A percentile compares a stretch with the other conserved stretches of the same genome.
Evolutionary conservation across 106 monocot species (phyloP).

Genomic region (Alisma plantagoaquatica): DNA sequence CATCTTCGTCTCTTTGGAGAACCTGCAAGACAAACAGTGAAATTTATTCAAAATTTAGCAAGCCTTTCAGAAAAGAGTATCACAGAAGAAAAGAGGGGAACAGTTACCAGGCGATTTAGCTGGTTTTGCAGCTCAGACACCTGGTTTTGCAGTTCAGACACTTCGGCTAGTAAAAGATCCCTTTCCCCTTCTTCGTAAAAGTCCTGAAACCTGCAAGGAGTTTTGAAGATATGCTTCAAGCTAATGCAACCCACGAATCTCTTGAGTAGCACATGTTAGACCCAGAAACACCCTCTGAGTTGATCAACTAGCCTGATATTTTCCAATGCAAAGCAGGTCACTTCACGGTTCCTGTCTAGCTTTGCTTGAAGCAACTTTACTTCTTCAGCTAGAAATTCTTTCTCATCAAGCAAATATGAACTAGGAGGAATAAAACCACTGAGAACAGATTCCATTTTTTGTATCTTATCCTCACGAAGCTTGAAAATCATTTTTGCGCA

Average conservation of each 20-base stretch:
- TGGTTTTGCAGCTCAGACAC: too few species aligned
- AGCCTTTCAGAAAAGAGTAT: too few species aligned
- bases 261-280: too few species aligned
- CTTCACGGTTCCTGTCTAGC: slow-evolving; percentile 75
- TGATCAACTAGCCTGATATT: slow-evolving; percentile 77
- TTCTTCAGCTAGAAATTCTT: slow-evolving; percentile 36
- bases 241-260: too few species aligned
- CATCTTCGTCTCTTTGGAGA: slow-evolving; percentile 85
- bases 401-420: slow-evolving; percentile 51
- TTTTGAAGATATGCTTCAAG: too few species aligned
- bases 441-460: slow-evolving; percentile 52
- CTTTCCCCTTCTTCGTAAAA: slow-evolving; percentile 87
- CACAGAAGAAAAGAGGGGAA: too few species aligned
- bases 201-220: slow-evolving; percentile 60
- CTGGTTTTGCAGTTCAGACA: slow-evolving; percentile 66
- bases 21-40: too few species aligned
- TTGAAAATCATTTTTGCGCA: slow-evolving; percentile 77
- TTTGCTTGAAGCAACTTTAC: slow-evolving; percentile 37
- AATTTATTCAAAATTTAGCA: too few species aligned
- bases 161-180: slow-evolving; percentile 51
- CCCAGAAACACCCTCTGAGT: slow-evolving; percentile 69
- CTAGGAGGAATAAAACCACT: slow-evolving; percentile 32
- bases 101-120: too few species aligned
- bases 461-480: slow-evolving; percentile 84
- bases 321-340: slow-evolving; percentile 81